These are phyloP conservation scores for Ramichloridium luteum DNA, from an alignment of 2,329 filamentous ascomycete species.

Conservation along the genomic window DNA sequence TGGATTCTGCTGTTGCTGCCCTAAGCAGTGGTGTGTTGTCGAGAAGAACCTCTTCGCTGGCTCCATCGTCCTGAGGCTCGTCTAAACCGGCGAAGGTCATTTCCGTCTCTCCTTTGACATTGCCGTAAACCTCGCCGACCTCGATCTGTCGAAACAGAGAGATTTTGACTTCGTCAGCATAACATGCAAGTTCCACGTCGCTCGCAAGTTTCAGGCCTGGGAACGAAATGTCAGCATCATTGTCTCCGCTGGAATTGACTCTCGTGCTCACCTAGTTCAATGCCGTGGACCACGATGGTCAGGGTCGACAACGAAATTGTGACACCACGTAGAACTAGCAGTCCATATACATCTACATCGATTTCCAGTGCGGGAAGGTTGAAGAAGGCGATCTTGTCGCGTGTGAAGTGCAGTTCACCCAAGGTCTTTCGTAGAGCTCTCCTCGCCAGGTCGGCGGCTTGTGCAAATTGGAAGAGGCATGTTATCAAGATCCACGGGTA, in stretches of 20 bases:
- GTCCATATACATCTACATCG: conserved; percentile 40
- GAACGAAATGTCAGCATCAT: conserved; percentile 1
- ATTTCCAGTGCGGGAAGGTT: conserved; percentile 42
- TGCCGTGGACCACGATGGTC: conserved; percentile 39
- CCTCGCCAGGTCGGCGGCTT: conserved; percentile 26
- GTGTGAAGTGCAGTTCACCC: conserved; percentile 37
- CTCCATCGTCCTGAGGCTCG: conserved; percentile 25
- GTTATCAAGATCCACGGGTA: conserved; percentile 33
- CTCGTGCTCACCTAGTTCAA: conserved; percentile 35
- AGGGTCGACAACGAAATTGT: conserved; percentile 40
- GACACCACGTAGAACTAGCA: conserved; percentile 41
- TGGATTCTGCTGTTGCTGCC: conserved; percentile 28
- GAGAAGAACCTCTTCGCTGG: conserved; percentile 31
- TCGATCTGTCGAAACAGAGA: conserved; percentile 38
- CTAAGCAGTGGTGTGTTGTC: conserved; percentile 35
- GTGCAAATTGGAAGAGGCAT: conserved; percentile 37
- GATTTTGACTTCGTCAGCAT: conserved; percentile 38
- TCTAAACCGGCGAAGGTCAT: conserved; percentile 36
- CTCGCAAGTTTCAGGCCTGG: conserved; percentile 36
- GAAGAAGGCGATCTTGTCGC: conserved; percentile 40
- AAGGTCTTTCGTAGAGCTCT: conserved; percentile 26
- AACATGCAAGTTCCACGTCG: conserved; percentile 42
- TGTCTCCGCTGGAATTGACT: neutral
- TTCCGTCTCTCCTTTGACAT: conserved; percentile 41
- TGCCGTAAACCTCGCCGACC: conserved; percentile 43